Conservation (phyloP, 2,329 filamentous ascomycete species). For the Dothideomycetes sp. region DNA sequence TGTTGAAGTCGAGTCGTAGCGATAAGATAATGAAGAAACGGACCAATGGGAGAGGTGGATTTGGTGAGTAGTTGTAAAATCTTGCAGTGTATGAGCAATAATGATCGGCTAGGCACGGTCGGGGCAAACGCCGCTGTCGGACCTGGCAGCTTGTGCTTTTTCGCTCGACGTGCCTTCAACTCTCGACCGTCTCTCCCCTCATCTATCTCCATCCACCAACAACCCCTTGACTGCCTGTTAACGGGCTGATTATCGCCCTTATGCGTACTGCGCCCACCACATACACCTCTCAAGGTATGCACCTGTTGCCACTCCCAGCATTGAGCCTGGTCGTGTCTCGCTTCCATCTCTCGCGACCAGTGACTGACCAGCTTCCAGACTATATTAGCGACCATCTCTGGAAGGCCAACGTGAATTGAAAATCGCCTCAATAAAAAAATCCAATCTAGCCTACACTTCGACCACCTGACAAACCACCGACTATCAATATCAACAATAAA, state of each 20-base stretch:
- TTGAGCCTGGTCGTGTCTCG: slow-evolving; percentile 9
- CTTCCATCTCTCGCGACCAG: slow-evolving; percentile 14
- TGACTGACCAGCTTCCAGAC: slow-evolving; percentile 33
- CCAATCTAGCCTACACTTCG: slow-evolving; percentile 16
- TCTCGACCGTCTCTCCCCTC: not conserved
- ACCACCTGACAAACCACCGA: slow-evolving; percentile 16
- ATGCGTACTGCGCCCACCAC: slow-evolving; percentile 43
- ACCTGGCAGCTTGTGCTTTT: slow-evolving; percentile 1
- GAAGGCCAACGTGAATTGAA: slow-evolving; percentile 57
- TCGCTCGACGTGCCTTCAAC: slow-evolving; percentile 4
- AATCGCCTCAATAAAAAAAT: slow-evolving; percentile 17
- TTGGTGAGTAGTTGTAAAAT: no score
- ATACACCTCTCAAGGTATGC: slow-evolving; percentile 46
- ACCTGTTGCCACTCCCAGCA: slow-evolving; percentile 15
- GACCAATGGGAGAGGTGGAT: no score
- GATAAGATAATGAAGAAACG: no score
- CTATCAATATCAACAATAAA: slow-evolving; percentile 31
- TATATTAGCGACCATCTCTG: slow-evolving; percentile 63
- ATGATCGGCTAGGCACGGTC: no score
- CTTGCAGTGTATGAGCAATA: slow-evolving; percentile 7
- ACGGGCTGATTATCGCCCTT: slow-evolving; percentile 14
- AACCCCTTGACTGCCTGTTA: slow-evolving; percentile 12
- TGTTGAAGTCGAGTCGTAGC: no score
- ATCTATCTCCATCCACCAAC: slow-evolving; percentile 4
- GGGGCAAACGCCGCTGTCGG: no score